Evolutionary conservation across 352 stramenopile species (phyloP), one percentile per base, ranked within the genome.

Genomic region (Phytophthora cactorum): DNA sequence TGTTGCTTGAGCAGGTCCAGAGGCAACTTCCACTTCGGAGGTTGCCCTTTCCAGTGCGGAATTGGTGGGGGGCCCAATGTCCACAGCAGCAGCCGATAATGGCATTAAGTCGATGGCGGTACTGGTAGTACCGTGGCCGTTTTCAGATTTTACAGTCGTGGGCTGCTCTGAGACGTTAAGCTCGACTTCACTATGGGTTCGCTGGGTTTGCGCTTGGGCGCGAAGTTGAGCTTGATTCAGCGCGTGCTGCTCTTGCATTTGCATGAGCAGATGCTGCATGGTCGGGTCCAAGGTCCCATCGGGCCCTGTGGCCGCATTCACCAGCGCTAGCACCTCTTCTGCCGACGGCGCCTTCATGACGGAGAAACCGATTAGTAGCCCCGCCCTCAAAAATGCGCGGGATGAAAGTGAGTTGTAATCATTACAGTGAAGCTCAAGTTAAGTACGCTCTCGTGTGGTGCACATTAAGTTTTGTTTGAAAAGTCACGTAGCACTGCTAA

Each of bases 321-420:
- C 79, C 22, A 91, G 81, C 58, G 77, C 81, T 46, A 90, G 58
- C 67, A 88, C 79, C 32, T 90, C 79, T 46, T 89, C 79, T 15
- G 80, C 57, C 25, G 78, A 78, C 51, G 78, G 76, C 38, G 72
- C 72, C 73, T 88, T 91, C 63, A 71, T 72, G n/a, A 44, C 52
- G 3, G 28, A 65, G 52, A 70, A 63, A 65, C 58, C 57, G 39
- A 75, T 71, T 75, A 72, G 51, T 68, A 66, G 63, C 36, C 47
- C 56, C 56, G 55, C 45, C 50, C 49, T 63, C 49, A 59, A 63
- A 73, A 68, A 63, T 68, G 58, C 15, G 53, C n/a, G 34, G 34
- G 22, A 51, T 17, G 17, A 53, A 49, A 47, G 8, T 43, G 0
- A 58, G 41, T 51, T 58, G 53, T 62, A 67, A 45, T 3, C 1